phyloP scores from a whole-genome alignment of 129 eudicot genomes.

The Helichrysum umbraculigerum region DNA sequence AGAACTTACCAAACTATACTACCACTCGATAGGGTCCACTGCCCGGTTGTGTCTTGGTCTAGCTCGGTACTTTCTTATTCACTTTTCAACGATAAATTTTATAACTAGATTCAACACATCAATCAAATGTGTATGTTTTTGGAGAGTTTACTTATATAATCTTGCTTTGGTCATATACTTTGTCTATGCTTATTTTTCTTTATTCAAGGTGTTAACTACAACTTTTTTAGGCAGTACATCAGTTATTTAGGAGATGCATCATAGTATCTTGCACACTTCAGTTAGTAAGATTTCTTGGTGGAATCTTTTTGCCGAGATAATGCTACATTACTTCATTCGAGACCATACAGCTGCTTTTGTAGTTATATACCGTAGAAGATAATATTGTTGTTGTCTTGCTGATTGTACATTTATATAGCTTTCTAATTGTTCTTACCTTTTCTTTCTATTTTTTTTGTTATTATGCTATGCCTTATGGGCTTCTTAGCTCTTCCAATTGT shows the following conservation, averaged over 20 bases:
- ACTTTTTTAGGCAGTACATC: not conserved
- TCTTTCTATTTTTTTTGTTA: no score
- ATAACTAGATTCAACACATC: no score
- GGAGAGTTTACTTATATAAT: not conserved
- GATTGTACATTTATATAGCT: conserved; percentile 10
- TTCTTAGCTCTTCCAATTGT: not conserved
- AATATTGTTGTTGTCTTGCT: not conserved
- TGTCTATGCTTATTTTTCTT: not conserved
- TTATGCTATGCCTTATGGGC: not conserved
- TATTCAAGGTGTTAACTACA: not conserved
- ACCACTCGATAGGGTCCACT: no score
- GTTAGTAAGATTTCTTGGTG: not conserved
- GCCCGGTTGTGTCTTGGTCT: no score
- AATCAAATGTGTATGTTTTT: not conserved
- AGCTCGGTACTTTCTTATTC: no score
- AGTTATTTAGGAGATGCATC: conserved; percentile 4
- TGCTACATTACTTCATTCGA: conserved; percentile 8
- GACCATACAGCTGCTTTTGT: not conserved
- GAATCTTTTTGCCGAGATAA: conserved; percentile 3
- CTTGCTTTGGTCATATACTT: not conserved
- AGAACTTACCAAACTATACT: no score
- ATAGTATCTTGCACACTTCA: not conserved
- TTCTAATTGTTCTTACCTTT: not conserved
- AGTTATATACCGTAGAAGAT: not conserved
- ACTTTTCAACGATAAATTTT: no score